phyloP scores from a whole-genome alignment of 495 filamentous ascomycete species.

The Bombardia bombarda region DNA sequence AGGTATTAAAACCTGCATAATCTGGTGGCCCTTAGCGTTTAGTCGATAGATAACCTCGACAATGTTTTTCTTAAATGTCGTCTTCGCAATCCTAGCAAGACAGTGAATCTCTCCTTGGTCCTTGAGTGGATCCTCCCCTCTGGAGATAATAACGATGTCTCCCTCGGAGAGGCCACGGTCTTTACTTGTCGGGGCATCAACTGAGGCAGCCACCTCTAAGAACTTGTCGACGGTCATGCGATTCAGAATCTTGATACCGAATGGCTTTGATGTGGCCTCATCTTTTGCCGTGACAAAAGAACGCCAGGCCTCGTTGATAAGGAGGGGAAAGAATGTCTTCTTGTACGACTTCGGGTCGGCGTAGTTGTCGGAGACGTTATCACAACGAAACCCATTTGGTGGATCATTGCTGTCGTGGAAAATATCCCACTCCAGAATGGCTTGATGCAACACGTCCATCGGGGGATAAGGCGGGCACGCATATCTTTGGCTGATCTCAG shows the following conservation, averaged over 20 bases:
- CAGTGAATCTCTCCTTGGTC: conserved; percentile 64
- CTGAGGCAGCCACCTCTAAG: conserved; percentile 77
- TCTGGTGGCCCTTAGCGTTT: conserved; percentile 47
- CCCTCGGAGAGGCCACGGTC: conserved; percentile 71
- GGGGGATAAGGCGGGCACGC: conserved; percentile 89
- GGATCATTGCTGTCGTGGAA: conserved; percentile 81
- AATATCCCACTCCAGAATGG: conserved; percentile 87
- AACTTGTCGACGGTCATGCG: conserved; percentile 87
- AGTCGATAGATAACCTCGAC: conserved; percentile 81
- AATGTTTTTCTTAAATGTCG: conserved; percentile 67
- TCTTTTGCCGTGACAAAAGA: conserved; percentile 84
- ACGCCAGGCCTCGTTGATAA: conserved; percentile 93
- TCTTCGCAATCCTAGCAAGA: conserved; percentile 72
- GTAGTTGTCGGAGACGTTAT: conserved; percentile 67
- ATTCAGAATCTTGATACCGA: conserved; percentile 77
- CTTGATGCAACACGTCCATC: conserved; percentile 73
- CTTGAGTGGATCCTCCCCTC: conserved; percentile 53
- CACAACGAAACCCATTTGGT: conserved; percentile 64
- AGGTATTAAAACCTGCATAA: conserved; percentile 40
- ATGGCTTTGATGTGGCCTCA: conserved; percentile 66
- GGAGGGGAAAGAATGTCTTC: conserved; percentile 78
- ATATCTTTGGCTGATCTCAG: conserved; percentile 80
- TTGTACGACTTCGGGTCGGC: conserved; percentile 70
- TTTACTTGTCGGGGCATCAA: conserved; percentile 59
- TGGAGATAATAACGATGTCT: conserved; percentile 80